phyloP scores from a whole-genome alignment of 495 filamentous ascomycete species.

The Cenococcum geophilum region DNA sequence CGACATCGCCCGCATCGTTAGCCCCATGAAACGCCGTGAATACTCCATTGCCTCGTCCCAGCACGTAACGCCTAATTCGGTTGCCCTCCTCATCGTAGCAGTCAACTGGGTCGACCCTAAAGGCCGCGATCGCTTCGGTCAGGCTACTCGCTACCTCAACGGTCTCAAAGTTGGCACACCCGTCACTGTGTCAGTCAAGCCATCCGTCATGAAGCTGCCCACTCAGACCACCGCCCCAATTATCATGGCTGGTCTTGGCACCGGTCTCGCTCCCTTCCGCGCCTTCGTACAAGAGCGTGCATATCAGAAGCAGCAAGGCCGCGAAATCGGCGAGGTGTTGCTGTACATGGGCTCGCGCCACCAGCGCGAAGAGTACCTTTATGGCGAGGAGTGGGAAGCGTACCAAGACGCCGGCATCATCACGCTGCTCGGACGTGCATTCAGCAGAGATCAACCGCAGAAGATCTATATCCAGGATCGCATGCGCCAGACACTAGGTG shows the following conservation, averaged over 20 bases:
- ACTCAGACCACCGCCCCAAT: constrained; percentile 76
- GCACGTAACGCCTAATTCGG: constrained; percentile 76
- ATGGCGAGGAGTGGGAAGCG: constrained; percentile 98
- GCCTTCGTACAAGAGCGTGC: constrained; percentile 98
- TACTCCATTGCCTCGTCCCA: constrained; percentile 97
- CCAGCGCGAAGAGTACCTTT: constrained; percentile 97
- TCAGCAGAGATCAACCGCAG: constrained; percentile 92
- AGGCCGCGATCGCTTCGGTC: constrained; percentile 85
- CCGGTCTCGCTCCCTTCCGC: constrained; percentile 93
- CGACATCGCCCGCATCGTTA: constrained; percentile 83
- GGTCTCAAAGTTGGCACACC: constrained; percentile 63
- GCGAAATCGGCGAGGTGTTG: constrained; percentile 86
- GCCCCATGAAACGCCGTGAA: constrained; percentile 89
- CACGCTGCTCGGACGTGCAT: constrained; percentile 86
- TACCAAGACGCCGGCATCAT: constrained; percentile 94
- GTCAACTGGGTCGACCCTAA: constrained; percentile 86
- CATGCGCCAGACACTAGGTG: constrained; percentile 81
- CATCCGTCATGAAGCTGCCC: constrained; percentile 96
- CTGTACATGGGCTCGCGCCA: constrained; percentile 96
- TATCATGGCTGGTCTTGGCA: constrained; percentile 99
- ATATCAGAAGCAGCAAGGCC: constrained; percentile 90
- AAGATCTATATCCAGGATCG: constrained; percentile 99
- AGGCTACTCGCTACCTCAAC: constrained; percentile 84
- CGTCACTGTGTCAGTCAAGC: constrained; percentile 88
- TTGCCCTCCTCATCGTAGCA: constrained; percentile 96